Base-by-base conservation (phyloP, 2,329 filamentous ascomycete genomes). In the Aureobasidium sp. region DNA sequence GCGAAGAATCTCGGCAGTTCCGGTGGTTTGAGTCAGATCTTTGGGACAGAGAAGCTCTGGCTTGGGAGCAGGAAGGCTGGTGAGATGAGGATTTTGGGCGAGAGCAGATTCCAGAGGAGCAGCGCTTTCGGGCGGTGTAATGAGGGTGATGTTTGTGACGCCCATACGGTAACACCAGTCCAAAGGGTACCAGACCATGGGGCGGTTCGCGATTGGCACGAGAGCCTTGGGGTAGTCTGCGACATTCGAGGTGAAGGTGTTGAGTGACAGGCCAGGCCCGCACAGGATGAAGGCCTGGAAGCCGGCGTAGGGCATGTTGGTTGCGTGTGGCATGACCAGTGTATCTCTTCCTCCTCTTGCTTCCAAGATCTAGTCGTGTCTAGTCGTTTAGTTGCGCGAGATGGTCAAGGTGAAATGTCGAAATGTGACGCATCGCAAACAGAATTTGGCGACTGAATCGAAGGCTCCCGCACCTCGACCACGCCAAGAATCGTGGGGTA, bases 161-260 rank as follows among this genome's bases (percentile, higher is more conserved):
- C 90, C 89, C 73, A 88, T 89, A 41, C 89, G 85, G 70, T 91
- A 89, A 75, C 89, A 93, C 77, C 90, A 93, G 69, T 93, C 89
- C 44, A 94, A 83, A 6, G 90, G 87, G 72, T 94, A 94, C 88
- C 90, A 93, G 49, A 94, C 87, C 90, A 94, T 94, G 1, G 90
- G 90, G 67, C 90, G 78, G 73, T 94, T 94, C 39, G 90, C 90
- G 63, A 94, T 88, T 6, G 90, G 90, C 8, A 94, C 77, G 27
- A 94, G 82, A 10, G 90, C 89, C 75, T 94, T 94, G 10, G 90
- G 89, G 64, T 89, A 86, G 70, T 92, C 87, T 75, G 88, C 85
- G 5, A 89, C 87, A 64, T 87, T 90, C 3, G 88, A 86, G 2
- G 89, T 92, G 72, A 94, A 93, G 1, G 90, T 93, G 49, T 88